Conservation (phyloP, 2,329 filamentous ascomycete species). For the Orbilia javanica region DNA sequence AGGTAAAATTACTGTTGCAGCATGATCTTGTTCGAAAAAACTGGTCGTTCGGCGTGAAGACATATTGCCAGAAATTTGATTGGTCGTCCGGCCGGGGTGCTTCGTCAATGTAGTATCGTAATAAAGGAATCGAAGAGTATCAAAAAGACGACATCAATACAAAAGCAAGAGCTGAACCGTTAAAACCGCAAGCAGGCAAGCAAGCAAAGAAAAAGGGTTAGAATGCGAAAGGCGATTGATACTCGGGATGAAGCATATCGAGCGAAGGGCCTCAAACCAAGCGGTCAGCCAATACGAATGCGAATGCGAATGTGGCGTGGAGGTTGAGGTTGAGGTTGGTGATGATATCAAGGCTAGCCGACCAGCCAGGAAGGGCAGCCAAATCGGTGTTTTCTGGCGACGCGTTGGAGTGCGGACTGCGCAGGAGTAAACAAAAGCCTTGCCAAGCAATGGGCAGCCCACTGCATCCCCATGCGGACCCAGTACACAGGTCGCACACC, state of each 20-base stretch:
- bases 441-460: constrained; percentile 47
- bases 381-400: constrained; percentile 46
- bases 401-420: background rate
- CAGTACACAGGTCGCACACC: too few species aligned
- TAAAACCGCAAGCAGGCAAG: background rate
- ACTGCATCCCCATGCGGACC: background rate
- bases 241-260: background rate
- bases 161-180: background rate
- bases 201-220: background rate
- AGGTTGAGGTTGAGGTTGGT: background rate
- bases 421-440: constrained; percentile 46
- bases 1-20: constrained; percentile 27
- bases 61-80: constrained; percentile 17
- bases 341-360: background rate
- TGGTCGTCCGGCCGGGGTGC: background rate
- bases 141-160: constrained; percentile 1
- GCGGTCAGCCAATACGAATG: background rate
- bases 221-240: background rate
- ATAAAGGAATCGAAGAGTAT: background rate
- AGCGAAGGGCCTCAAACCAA: background rate
- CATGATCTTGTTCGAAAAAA: constrained; percentile 55
- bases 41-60: constrained; percentile 41
- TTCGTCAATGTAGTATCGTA: background rate
- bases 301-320: background rate
- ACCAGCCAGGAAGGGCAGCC: constrained; percentile 35